Conservation (phyloP, 352 stramenopile genomes). For the Phytophthora ramorum region DNA sequence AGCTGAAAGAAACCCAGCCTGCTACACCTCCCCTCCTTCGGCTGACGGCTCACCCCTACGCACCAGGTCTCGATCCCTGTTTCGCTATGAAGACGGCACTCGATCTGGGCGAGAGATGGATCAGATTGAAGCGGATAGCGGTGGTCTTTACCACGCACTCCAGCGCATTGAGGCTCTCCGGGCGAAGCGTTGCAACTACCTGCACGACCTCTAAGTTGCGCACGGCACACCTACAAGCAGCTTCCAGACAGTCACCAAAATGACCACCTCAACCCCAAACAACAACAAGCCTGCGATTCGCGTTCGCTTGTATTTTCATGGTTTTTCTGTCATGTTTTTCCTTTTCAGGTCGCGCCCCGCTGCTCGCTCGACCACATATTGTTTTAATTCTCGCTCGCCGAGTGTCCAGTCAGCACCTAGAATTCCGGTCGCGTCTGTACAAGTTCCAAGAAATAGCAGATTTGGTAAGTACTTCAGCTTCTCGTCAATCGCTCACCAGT, state of each 20-base stretch:
- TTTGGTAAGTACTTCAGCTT: constrained; percentile 7
- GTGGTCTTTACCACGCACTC: constrained; percentile 41
- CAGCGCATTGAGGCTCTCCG: constrained; percentile 51
- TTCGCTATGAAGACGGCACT: constrained; percentile 1
- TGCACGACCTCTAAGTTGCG: constrained; percentile 4
- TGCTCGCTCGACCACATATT: constrained; percentile 24
- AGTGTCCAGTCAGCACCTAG: constrained; percentile 16
- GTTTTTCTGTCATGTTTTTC: constrained; percentile 42
- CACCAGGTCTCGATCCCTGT: constrained; percentile 2
- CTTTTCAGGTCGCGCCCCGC: constrained; percentile 20
- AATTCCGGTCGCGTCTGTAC: constrained; percentile 44
- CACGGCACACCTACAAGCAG: not conserved
- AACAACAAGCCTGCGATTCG: constrained; percentile 23
- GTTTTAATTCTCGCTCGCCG: constrained; percentile 23
- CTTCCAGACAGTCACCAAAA: constrained; percentile 1
- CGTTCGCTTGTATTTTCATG: constrained; percentile 35
- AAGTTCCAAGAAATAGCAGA: too few species aligned
- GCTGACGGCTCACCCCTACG: not conserved
- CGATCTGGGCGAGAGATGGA: constrained; percentile 12
- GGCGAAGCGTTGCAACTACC: constrained; percentile 47
- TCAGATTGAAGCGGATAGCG: constrained; percentile 19
- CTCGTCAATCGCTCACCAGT: not conserved
- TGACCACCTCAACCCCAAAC: constrained; percentile 9
- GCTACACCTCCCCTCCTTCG: not conserved
- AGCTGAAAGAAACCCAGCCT: not conserved